These are phyloP conservation scores for Beverwykella pulmonaria DNA, from an alignment of 495 filamentous ascomycete species.

Conservation along the genomic window DNA sequence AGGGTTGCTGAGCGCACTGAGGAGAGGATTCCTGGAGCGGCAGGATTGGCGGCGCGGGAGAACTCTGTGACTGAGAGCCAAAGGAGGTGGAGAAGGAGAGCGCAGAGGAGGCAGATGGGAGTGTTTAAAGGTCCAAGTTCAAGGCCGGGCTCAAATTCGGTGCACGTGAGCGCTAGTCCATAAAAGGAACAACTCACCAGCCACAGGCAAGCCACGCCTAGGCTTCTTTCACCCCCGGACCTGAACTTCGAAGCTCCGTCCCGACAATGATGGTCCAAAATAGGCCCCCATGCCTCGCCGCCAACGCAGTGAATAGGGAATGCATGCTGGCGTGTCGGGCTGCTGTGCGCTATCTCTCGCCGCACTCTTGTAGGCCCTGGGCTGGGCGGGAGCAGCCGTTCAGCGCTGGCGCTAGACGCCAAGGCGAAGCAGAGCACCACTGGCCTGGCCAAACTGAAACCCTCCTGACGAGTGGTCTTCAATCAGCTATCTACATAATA, in stretches of 20 bases:
- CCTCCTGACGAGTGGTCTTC: constrained; percentile 16
- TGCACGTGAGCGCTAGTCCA: not conserved
- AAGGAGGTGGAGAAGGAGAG: not conserved
- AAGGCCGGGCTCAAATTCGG: not conserved
- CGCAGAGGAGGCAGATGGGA: not conserved
- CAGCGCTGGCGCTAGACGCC: constrained; percentile 12
- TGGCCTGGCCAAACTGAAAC: constrained; percentile 28
- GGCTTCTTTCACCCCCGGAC: not conserved
- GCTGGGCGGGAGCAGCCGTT: constrained; percentile 20
- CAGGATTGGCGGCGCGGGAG: not conserved
- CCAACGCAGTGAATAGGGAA: not conserved
- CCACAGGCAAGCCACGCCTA: not conserved
- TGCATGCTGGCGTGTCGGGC: constrained; percentile 15
- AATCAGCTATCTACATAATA: not conserved
- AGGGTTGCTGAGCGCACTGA: not conserved
- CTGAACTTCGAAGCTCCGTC: not conserved
- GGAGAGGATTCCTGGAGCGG: not conserved
- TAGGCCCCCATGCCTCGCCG: not conserved
- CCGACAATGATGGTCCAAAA: not conserved
- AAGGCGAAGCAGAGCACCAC: constrained; percentile 14
- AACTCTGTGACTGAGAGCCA: not conserved
- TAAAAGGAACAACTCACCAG: not conserved
- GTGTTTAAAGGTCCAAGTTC: not conserved
- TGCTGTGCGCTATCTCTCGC: not conserved
- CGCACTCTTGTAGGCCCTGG: not conserved